Conservation (phyloP, 768 basidiomycete species). For the Jaapia argillacea region DNA sequence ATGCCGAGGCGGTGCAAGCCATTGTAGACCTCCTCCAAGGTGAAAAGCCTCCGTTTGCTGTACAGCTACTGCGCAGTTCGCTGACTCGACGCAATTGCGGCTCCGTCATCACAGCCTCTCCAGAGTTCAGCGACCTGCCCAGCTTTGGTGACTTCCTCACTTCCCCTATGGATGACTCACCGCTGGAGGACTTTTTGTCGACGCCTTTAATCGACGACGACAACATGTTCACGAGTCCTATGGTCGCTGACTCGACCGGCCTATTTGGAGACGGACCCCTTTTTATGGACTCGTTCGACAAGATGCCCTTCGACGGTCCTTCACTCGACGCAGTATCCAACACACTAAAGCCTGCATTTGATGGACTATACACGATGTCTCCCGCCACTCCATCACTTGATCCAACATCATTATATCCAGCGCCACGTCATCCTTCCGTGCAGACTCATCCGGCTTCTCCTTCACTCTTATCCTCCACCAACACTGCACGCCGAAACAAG, state of each 20-base stretch:
- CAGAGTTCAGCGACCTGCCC: conserved; percentile 25
- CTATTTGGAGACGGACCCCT: conserved; percentile 18
- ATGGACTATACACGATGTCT: conserved; percentile 36
- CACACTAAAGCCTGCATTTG: conserved; percentile 18
- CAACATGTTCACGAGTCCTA: conserved; percentile 22
- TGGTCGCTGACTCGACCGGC: conserved; percentile 8
- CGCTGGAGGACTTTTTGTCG: conserved; percentile 34
- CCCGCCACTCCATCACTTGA: conserved; percentile 43
- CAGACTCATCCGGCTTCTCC: conserved; percentile 8
- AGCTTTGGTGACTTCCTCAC: conserved; percentile 35
- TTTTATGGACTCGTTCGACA: conserved; percentile 9
- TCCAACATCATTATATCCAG: conserved; percentile 18
- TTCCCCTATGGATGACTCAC: conserved; percentile 37
- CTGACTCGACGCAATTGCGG: not conserved
- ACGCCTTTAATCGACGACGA: conserved; percentile 33
- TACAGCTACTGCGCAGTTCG: not conserved
- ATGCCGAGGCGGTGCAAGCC: conserved; percentile 24
- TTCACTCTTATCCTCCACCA: conserved; percentile 9
- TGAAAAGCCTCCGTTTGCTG: conserved; percentile 5
- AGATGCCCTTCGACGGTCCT: conserved; percentile 10
- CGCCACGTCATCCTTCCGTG: not conserved
- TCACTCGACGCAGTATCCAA: conserved; percentile 3
- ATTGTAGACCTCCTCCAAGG: conserved; percentile 30
- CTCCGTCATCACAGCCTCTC: conserved; percentile 21
- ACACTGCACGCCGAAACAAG: conserved; percentile 17